Base-by-base conservation (phyloP, 2,329 filamentous ascomycete species). In the Aspergillus spinulosporus region DNA sequence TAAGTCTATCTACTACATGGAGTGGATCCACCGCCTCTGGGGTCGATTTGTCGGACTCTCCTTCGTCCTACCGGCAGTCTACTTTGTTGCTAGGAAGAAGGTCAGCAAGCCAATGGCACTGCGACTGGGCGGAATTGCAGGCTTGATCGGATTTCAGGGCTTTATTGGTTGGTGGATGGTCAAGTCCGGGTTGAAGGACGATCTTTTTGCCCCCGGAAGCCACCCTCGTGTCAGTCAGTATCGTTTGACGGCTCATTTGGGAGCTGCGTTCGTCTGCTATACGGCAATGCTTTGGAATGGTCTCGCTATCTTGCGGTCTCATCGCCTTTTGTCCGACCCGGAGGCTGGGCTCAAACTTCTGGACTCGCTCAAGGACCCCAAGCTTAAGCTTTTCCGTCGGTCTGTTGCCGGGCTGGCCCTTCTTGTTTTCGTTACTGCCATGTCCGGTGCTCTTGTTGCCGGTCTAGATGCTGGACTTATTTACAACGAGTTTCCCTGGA, bases 151-250 rank as follows among this genome's bases (percentile, higher is more conserved):
- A 53, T 94, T 96, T 74, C 94, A 99, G 74, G 94, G 94, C 44
- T 84, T 94, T 68, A 87, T 99, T 62, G 94, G 94, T 53, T 99
- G 94, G 94, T 99, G 94, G 92, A 99, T 99, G 94, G 94, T 99
- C 65, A 95, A 95, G 76, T 95, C 90, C 8, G 94, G 94, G 1
- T 81, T 99, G 60, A 95, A 93, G 72, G 94, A 97, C 71, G 94
- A 99, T 72, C 83, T 99, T 29, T 97, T 99, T 70, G 90, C 90
- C 15, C 88, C 90, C 2, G 94, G 92, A 9, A 89, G 88, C 55
- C 91, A 96, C 73, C 94, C 94, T 0, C 86, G 94, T 57, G 94
- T 99, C 49, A 93, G 88, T 60, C 94, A 99, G 76, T 99, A 99
- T 77, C 86, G 94, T 50, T 82, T 99, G 54, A 88, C 93, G 3